Evolutionary conservation across 2,329 filamentous ascomycete genomes (phyloP), one percentile per base, ranked within the genome.

Genomic region (Alternaria sp.): DNA sequence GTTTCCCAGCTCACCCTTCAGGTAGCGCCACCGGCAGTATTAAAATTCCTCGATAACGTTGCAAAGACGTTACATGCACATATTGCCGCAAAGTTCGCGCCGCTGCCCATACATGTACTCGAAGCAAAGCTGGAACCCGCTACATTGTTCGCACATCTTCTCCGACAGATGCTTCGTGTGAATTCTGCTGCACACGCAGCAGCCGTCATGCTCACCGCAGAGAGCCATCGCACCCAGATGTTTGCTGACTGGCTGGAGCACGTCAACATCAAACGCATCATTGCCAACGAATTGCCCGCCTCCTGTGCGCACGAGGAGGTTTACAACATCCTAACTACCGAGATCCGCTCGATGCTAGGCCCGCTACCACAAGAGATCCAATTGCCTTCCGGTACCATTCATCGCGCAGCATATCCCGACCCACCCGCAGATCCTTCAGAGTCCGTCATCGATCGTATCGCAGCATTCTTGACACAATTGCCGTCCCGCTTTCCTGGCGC

Each of bases 171-270:
- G 74, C 86, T 98, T 36, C 89, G 94, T 61, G 96, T 97, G 64
- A 99, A 99, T 75, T 87, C 96, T 62, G 93, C 95, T 19, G 96
- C 96, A 3, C 95, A 98, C 76, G 94, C 96, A 2, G 93, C 95
- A 2, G 95, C 94, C 21, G 96, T 96, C 67, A 93, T 97, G 87
- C 86, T 99, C 12, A 93, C 93, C 8, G 93, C 95, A 73, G 90
- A 93, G 17, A 91, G 93, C 49, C 96, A 97, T 77, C 89, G 96
- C 58, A 93, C 96, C 69, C 91, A 96, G 74, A 98, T 99, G 96
- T 97, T 96, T 84, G 85, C 91, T 54, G 96, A 99, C 75, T 97
- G 94, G 90, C 89, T 93, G 44, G 88, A 80, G 11, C 84, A 84
- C 75, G 85, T 88, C 45, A 87, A 87, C 65, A 81, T 86, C 5